Evolutionary conservation across 208 protist genomes (phyloP), one percentile per base, ranked within the genome.

Genomic region (Wallacemonas sp.): DNA sequence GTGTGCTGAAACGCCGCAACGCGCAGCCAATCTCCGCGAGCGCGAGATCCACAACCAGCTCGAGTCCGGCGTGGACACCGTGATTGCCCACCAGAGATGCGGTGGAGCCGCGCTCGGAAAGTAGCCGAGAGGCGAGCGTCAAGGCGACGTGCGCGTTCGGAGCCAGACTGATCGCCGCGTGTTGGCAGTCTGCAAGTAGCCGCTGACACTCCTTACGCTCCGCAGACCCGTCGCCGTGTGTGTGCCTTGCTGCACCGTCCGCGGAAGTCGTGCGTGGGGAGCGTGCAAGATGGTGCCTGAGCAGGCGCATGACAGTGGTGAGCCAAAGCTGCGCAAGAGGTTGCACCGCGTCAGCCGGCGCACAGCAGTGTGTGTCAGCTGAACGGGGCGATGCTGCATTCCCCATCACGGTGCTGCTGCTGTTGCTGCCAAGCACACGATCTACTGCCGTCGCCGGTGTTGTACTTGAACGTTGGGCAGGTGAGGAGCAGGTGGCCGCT

Each of bases 1-100:
- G 50, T 9, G 13, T 60, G 57, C 30, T 37, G 38, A 38, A 62
- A n/a, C 52, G 54, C 59, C 19, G 63, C 70, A 15, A 58, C 44
- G 36, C 64, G 50, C 27, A 42, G 30, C 44, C 36, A 22, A 48
- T 37, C 42, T 53, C 61, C 19, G 33, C 22, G 21, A 41, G 33
- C 2, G 39, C 17, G 21, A 44, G 19, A 13, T 2, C 46, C 52
- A 68, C 22, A 26, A 44, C 30, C 50, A 74, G 34, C 68, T 62
- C 3, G 68, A 38, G 21, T 48, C 61, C 58, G 42, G 13, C 17
- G 17, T 21, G n/a, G n/a, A n/a, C n/a, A n/a, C n/a, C n/a, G n/a
- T n/a, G n/a, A n/a, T n/a, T n/a, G n/a, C n/a, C n/a, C n/a, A n/a
- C n/a, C n/a, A n/a, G n/a, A n/a, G n/a, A 22, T 22, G 42, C 9